Evolutionary conservation across 352 stramenopile genomes (phyloP), one percentile per base, ranked within the genome.

Genomic region (Phytophthora lateralis): DNA sequence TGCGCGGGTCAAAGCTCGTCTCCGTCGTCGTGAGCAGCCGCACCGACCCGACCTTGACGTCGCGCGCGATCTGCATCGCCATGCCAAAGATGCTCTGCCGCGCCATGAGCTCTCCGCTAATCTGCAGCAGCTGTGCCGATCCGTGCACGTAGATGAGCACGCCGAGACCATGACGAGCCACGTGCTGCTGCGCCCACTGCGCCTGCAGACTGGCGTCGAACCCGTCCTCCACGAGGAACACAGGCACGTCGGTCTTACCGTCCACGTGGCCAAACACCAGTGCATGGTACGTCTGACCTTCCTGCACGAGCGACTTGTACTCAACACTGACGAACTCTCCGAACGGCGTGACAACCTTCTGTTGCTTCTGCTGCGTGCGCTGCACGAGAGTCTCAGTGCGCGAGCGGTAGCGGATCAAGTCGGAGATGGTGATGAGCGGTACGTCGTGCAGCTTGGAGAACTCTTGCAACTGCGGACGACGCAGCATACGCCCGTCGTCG

Each of bases 381-480:
- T 95, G 49, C 12, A 95, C 73, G 11, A 95, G 54, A 35, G 50
- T 76, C 70, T 95, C 86, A 0, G 67, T 80, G 24, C 97, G 79
- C 37, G 90, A 80, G 55, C 95, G 81, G 72, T 98, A 99, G 51
- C 96, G 90, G 63, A 94, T 92, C 34, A 99, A 72, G 86, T 99
- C 96, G 8, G 90, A 97, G 75, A 99, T 99, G 45, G 95, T 99
- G 24, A 98, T 99, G 49, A 99, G 73, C 26, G 97, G 93, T 39
- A 98, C 81, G 10, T 90, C 80, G 66, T 97, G 90, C 55, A 89
- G 81, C 71, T 81, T 69, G 26, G 93, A 94, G 66, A 99, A 99
- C 44, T 83, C 76, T 53, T 97, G 89, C 21, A 95, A 63, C 61
- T 93, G 69, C 15, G 84, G 81, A 10, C 86, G 80, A 43, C 86